Conservation (phyloP, 768 basidiomycete species). For the Ramaria rubella region DNA sequence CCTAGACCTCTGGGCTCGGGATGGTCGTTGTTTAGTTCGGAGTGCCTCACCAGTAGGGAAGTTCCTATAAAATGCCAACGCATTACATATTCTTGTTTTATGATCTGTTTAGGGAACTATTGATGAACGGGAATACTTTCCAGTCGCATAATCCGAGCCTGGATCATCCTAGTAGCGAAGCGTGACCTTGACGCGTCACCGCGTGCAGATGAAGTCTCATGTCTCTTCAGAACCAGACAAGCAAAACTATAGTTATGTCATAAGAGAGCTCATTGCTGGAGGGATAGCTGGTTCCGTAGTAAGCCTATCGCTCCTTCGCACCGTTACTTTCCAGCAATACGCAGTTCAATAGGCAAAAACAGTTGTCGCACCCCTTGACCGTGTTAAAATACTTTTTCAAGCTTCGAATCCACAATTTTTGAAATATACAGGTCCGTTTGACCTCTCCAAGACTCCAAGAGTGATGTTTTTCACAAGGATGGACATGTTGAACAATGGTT, state of each 20-base stretch:
- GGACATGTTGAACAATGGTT: not conserved
- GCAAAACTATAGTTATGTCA: slow-evolving; percentile 55
- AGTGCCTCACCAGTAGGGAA: too few relatives aligned
- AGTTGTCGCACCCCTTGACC: slow-evolving; percentile 89
- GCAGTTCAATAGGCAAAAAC: slow-evolving; percentile 69
- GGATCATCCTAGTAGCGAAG: too few relatives aligned
- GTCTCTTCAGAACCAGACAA: slow-evolving; percentile 40
- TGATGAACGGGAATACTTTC: too few relatives aligned
- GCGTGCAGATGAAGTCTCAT: slow-evolving; percentile 29
- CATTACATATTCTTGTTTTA: too few relatives aligned
- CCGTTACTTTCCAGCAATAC: slow-evolving; percentile 5
- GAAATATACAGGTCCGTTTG: slow-evolving; percentile 79
- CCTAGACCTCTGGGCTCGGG: too few relatives aligned
- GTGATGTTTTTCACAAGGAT: slow-evolving; percentile 21
- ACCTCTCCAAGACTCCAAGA: slow-evolving; percentile 23
- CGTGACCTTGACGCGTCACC: too few relatives aligned
- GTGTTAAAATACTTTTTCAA: slow-evolving; percentile 98
- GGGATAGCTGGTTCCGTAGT: slow-evolving; percentile 93
- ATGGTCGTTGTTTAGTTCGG: too few relatives aligned
- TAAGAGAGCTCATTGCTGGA: slow-evolving; percentile 68
- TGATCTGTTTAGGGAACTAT: too few relatives aligned
- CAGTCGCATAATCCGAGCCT: too few relatives aligned
- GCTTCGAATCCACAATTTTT: slow-evolving; percentile 92
- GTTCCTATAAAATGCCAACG: too few relatives aligned
- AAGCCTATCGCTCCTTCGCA: slow-evolving; percentile 29